phyloP scores from a whole-genome alignment of 495 filamentous ascomycete species.

The Podospora pseudoanserina region DNA sequence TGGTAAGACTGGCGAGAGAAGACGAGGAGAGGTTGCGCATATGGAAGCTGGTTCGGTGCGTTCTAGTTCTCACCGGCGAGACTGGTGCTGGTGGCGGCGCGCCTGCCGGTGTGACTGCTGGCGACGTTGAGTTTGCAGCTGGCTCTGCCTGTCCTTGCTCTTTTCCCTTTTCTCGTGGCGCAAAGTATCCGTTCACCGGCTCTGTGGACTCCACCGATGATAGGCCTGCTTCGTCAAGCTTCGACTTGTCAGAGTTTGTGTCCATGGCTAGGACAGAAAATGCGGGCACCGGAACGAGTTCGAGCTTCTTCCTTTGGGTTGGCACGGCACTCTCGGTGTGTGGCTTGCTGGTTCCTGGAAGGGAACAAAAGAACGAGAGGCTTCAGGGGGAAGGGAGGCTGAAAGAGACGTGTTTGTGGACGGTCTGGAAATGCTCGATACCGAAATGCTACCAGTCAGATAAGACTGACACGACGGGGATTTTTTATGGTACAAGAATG shows the following conservation, averaged over 20 bases:
- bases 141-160: neutral
- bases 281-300: neutral
- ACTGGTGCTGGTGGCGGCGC: slow-evolving; percentile 5
- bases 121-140: slow-evolving; percentile 10
- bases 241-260: neutral
- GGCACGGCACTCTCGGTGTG: neutral
- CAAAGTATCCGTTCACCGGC: neutral
- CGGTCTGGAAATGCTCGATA: neutral
- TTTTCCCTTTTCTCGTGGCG: neutral
- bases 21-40: slow-evolving; percentile 26
- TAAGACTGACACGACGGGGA: neutral
- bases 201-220: neutral
- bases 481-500: neutral
- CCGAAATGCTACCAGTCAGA: neutral
- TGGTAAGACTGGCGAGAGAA: slow-evolving; percentile 30
- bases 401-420: neutral
- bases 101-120: neutral
- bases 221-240: slow-evolving; percentile 2
- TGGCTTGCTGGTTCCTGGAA: neutral
- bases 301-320: neutral
- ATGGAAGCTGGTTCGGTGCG: slow-evolving; percentile 13
- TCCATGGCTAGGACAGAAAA: slow-evolving; percentile 5
- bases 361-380: neutral
- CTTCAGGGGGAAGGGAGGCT: neutral
- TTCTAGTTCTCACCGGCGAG: slow-evolving; percentile 10